Evolutionary conservation across 106 monocot genomes (phyloP).

Genomic region (Apostasia ramifera): DNA sequence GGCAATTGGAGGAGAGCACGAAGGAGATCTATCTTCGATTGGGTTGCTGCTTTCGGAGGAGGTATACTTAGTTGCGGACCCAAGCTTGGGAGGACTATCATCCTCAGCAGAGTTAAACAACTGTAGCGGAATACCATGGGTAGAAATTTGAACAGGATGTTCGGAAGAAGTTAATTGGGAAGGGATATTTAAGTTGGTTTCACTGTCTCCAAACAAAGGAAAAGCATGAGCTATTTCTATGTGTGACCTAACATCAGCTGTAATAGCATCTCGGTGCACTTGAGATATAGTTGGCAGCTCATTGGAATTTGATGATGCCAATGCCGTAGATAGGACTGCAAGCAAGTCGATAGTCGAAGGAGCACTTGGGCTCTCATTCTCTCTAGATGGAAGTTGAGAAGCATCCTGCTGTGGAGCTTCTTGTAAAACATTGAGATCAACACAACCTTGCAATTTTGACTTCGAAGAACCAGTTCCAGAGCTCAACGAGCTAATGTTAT

Average conservation of each 20-base stretch:
- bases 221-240: background rate
- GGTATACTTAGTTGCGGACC: slow-evolving; percentile 57
- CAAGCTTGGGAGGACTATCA: slow-evolving; percentile 57
- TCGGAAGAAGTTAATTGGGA: slow-evolving; percentile 15
- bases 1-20: slow-evolving; percentile 72
- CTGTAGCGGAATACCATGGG: slow-evolving; percentile 37
- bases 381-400: slow-evolving; percentile 23
- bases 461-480: slow-evolving; percentile 25
- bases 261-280: slow-evolving; percentile 4
- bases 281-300: slow-evolving; percentile 28
- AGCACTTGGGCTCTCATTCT: slow-evolving; percentile 16
- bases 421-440: slow-evolving; percentile 86
- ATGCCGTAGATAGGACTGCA: slow-evolving; percentile 60
- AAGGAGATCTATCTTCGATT: slow-evolving; percentile 84
- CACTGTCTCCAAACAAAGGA: slow-evolving; percentile 8
- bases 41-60: slow-evolving; percentile 95
- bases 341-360: slow-evolving; percentile 71
- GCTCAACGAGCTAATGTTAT: slow-evolving; percentile 48
- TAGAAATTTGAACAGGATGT: slow-evolving; percentile 15
- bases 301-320: slow-evolving; percentile 34
- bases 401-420: slow-evolving; percentile 36
- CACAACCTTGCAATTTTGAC: slow-evolving; percentile 21
- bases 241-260: slow-evolving; percentile 11
- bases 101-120: slow-evolving; percentile 65
- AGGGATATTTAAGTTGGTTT: background rate